Base-by-base conservation (phyloP, 2,329 filamentous ascomycete genomes). In the Fusarium mexicanum region DNA sequence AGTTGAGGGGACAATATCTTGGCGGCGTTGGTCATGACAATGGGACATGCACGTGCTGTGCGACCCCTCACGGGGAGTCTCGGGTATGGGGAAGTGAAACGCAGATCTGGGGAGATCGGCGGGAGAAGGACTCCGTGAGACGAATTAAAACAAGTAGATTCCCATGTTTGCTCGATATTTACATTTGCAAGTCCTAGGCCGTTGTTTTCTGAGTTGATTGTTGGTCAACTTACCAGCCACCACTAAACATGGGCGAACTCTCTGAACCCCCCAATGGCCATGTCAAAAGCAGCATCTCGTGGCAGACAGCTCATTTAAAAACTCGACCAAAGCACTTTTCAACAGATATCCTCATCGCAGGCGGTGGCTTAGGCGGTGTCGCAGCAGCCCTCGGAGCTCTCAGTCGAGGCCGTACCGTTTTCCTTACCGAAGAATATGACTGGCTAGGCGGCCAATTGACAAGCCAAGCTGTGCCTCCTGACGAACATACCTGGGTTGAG, bases 401-500 rank as follows among this genome's bases (percentile, higher is more conserved):
- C 3, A 75, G 77, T 43, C 65, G 73, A 62, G 75, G 74, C 6
- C 73, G 73, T 11, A 60, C 62, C 5, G 77, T 79, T 29, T 54
- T 78, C 11, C 57, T 79, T n/a, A 79, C 78, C 0, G 77, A 79
- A 29, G 78, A 79, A 54, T 78, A 76, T n/a, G 76, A 77, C 8
- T 79, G 78, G 78, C n/a, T 79, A 18, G 78, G 78, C 3, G 78
- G 78, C 0, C 78, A 79, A 48, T 60, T 79, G 26, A 79, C 78
- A 6, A 79, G 77, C 60, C 78, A 79, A 55, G 78, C 74, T 9
- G 78, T 79, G 2, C 78, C 78, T 8, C 78, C 77, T 6, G 78
- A 79, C n/a, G 78, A 79, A 51, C 78, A 79, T 37, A 75, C 64
- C 24, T 79, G 78, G 78, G 78, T 79, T 22, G 78, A 79, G 62